phyloP scores from a whole-genome alignment of 2,329 filamentous ascomycete species.

The Aspergillus ochraceoroseus region DNA sequence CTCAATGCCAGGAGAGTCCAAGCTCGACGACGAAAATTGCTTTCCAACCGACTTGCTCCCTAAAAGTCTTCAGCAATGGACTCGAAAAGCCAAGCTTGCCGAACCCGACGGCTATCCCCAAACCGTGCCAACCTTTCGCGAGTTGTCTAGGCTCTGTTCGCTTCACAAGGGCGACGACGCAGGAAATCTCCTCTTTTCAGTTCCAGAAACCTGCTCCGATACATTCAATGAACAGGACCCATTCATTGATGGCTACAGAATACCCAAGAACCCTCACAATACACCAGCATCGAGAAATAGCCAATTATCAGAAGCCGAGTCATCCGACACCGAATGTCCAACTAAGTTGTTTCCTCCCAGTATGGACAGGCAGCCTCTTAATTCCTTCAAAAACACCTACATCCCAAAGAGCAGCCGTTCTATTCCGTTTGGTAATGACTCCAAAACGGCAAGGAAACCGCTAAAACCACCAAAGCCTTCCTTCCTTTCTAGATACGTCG shows the following conservation, averaged over 20 bases:
- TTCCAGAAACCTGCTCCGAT: slow-evolving; percentile 1
- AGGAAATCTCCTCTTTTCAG: background rate
- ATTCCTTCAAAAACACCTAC: background rate
- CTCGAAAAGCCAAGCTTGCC: too few species aligned
- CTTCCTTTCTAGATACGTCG: slow-evolving; percentile 10
- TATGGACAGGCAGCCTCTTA: background rate
- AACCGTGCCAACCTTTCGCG: too few species aligned
- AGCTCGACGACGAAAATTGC: too few species aligned
- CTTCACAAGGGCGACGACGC: background rate
- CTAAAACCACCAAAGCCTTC: slow-evolving; percentile 16
- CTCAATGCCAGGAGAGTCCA: too few species aligned
- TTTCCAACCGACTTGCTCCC: too few species aligned
- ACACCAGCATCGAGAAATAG: slow-evolving; percentile 13
- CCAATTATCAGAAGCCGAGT: slow-evolving; percentile 3
- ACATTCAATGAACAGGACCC: slow-evolving; percentile 3
- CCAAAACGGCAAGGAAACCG: slow-evolving; percentile 7
- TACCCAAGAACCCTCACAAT: slow-evolving; percentile 11
- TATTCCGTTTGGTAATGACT: background rate
- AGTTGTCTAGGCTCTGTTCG: background rate
- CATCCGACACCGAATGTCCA: background rate
- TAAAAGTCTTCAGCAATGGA: too few species aligned
- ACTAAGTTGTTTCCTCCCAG: too few species aligned
- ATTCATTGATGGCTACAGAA: slow-evolving; percentile 4
- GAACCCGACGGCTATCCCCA: too few species aligned
- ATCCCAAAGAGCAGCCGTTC: background rate